Base-by-base conservation (phyloP, 2,329 filamentous ascomycete species). In the Diaporthe longicolla region DNA sequence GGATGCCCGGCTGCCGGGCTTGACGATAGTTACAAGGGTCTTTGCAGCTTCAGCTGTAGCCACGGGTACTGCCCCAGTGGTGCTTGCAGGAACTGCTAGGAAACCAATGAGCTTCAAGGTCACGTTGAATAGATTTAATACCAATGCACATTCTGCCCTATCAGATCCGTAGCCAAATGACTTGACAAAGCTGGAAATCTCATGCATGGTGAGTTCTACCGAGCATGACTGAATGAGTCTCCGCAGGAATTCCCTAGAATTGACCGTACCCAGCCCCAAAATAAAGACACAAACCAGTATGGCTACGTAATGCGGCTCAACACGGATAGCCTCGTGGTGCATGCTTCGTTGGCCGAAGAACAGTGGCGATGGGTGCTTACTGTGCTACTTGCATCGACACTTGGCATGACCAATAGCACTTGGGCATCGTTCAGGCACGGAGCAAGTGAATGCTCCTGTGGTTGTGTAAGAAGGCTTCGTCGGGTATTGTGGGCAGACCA, bases 61-160 rank as follows among this genome's bases (percentile, higher is more conserved):
- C 71, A 59, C 15, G 71, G 71, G 4, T 73, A 73, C 63, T 73
- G 71, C 43, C 71, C 71, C 2, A 3, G n/a, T n/a, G 61, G 58
- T 26, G 71, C 71, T 19, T 73, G 71, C 40, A 29, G 48, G 24
- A 1, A 21, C 24, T 73, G 71, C 17, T 73, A 73, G 29, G 3
- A 19, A 11, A 3, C 17, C 11, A 17, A 4, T 4, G 19, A 24
- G 43, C 5, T 17, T 43, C 0, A 1, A 50, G 4, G 11, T 8
- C 24, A 13, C 15, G 11, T 9, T 24, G 2, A 21, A 29, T 24
- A 43, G 21, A 37, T 6, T 7, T 50, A 50, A 6, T n/a, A 24
- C 2, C 3, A 15, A 40, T 13, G 10, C 0, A 40, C 11, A 21
- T 24, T 5, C 6, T 52, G 17, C 13, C 10, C 10, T n/a, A 2